phyloP scores from a whole-genome alignment of 371 early-diverging fungal genomes.

The Mucor lusitanicus region DNA sequence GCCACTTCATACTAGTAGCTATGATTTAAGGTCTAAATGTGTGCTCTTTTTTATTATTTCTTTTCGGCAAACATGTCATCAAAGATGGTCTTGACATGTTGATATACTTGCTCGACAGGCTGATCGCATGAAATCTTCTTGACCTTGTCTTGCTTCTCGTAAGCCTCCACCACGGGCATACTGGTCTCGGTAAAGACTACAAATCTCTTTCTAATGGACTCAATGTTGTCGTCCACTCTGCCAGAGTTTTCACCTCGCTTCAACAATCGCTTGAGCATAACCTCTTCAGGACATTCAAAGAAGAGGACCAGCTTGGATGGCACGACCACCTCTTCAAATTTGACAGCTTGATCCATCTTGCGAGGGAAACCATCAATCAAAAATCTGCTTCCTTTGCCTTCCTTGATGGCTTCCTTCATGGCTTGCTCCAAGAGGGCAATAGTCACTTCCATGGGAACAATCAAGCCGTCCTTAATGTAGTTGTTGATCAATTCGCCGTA shows the following conservation, averaged over 20 bases:
- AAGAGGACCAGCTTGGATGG: conserved; percentile 75
- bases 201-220: conserved; percentile 95
- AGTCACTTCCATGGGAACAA: conserved; percentile 94
- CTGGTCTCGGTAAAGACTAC: conserved; percentile 79
- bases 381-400: conserved; percentile 62
- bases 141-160: conserved; percentile 75
- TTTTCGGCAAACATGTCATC: conserved; percentile 31
- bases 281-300: conserved; percentile 93
- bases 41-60: conserved; percentile 2
- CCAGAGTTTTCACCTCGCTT: conserved; percentile 94
- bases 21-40: not conserved
- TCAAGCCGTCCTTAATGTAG: conserved; percentile 89
- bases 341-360: conserved; percentile 89
- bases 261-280: conserved; percentile 84
- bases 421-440: conserved; percentile 85
- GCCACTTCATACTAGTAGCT: no score
- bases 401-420: conserved; percentile 69
- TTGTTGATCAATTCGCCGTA: conserved; percentile 86
- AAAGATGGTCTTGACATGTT: conserved; percentile 49
- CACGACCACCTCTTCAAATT: conserved; percentile 88
- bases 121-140: conserved; percentile 64
- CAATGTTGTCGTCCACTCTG: conserved; percentile 92
- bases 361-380: conserved; percentile 97
- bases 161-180: conserved; percentile 90
- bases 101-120: conserved; percentile 60